Conservation (phyloP, 768 basidiomycete genomes). For the Tubosaeta sp. region DNA sequence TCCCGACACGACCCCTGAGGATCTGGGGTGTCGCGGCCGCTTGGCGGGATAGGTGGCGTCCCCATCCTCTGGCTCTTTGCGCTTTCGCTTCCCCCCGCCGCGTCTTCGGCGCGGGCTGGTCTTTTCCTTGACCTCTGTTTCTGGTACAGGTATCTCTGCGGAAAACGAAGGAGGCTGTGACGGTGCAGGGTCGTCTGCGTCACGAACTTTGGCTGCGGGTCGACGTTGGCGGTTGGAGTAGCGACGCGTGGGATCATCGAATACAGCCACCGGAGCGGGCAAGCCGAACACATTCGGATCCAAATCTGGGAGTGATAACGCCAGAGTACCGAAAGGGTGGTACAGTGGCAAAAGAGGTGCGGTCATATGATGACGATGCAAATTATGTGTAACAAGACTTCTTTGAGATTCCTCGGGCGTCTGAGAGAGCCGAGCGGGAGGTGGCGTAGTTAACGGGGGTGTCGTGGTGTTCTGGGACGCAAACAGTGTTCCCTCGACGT, state of each 20-base stretch:
- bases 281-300: slow-evolving; percentile 56
- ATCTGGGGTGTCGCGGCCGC: slow-evolving; percentile 52
- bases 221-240: slow-evolving; percentile 45
- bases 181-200: slow-evolving; percentile 35
- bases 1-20: slow-evolving; percentile 13
- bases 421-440: slow-evolving; percentile 9
- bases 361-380: slow-evolving; percentile 20
- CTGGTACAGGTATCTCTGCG: slow-evolving; percentile 5
- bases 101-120: slow-evolving; percentile 50
- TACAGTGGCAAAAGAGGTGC: slow-evolving; percentile 58
- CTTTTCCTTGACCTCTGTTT: slow-evolving; percentile 37
- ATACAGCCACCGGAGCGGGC: slow-evolving; percentile 42
- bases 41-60: slow-evolving; percentile 73
- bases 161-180: slow-evolving; percentile 8
- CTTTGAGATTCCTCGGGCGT: slow-evolving; percentile 12
- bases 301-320: slow-evolving; percentile 61
- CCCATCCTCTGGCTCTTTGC: slow-evolving; percentile 57
- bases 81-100: slow-evolving; percentile 47
- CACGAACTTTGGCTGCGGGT: slow-evolving; percentile 47
- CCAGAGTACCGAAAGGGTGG: slow-evolving; percentile 60
- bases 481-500: slow-evolving; percentile 20
- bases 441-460: slow-evolving; percentile 9
- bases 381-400: slow-evolving; percentile 16
- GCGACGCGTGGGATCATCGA: slow-evolving; percentile 41
- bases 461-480: slow-evolving; percentile 14